These are phyloP conservation scores for Fonsecaea pugnacius DNA, from an alignment of 2,329 filamentous ascomycete genomes.

Conservation along the genomic window DNA sequence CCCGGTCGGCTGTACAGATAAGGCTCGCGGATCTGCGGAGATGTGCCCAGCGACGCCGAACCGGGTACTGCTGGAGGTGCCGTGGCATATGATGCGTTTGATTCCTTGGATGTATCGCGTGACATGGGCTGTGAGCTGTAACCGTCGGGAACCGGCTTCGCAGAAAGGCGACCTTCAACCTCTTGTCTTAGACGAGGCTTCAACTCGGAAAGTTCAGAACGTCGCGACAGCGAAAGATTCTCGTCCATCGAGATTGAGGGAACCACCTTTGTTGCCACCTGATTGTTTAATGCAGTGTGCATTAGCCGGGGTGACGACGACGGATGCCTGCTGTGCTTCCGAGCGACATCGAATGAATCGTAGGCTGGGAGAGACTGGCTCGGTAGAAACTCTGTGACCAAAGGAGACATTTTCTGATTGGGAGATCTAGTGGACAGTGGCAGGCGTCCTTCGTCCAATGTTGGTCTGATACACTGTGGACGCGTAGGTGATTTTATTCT, in stretches of 20 bases:
- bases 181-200: constrained; percentile 10
- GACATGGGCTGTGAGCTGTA: constrained; percentile 41
- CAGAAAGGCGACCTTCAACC: constrained; percentile 17
- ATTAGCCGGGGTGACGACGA: constrained; percentile 34
- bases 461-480: constrained; percentile 19
- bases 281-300: constrained; percentile 31
- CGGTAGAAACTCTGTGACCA: constrained; percentile 30
- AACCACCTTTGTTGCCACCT: constrained; percentile 16
- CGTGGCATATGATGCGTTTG: constrained; percentile 36
- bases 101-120: constrained; percentile 39
- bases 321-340: constrained; percentile 22
- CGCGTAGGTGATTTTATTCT: constrained; percentile 32
- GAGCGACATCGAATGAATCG: constrained; percentile 2
- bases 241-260: constrained; percentile 25
- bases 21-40: constrained; percentile 27
- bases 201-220: neutral
- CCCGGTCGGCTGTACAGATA: constrained; percentile 28
- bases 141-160: constrained; percentile 32
- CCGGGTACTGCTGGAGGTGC: constrained; percentile 32
- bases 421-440: constrained; percentile 43
- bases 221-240: constrained; percentile 28
- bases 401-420: constrained; percentile 33
- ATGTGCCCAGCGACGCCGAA: constrained; percentile 22
- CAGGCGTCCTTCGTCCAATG: constrained; percentile 39
- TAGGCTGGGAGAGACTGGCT: constrained; percentile 1